Evolutionary conservation across 1,284 basidiomycete species (phyloP), one percentile per base, ranked within the genome.

Genomic region (Leccinum fallax): DNA sequence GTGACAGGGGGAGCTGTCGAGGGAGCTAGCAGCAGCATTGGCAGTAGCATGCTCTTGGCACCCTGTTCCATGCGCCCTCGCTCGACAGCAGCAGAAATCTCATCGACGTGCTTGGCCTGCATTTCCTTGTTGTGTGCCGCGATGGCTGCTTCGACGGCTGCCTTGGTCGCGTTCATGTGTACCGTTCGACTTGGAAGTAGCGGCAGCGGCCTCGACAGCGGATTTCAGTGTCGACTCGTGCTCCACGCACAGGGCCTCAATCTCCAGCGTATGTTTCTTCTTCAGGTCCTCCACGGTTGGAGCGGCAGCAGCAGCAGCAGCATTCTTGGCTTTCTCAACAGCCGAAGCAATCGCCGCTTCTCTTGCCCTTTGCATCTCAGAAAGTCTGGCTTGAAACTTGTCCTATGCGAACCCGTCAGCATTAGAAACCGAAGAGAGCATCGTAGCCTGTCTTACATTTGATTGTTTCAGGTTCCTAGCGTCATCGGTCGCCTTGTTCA

Each of bases 31-130:
- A 15, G 65, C 63, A n/a, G 72, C 55, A 15, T 68, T 13, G 67
- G 48, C 61, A 53, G 73, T 54, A 54, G 71, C 66, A 10, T 89
- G 46, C 78, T 71, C 75, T 89, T 90, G 21, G 83, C 78, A 1
- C 69, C 76, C 55, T 81, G 79, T 65, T 92, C 89, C 76, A 82
- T 79, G 57, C 90, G 79, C 3, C 90, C 90, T 4, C 83, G 77
- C 55, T 92, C 90, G 13, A 88, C 80, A 2, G 89, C 89, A 3
- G 83, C 78, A 5, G 80, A 79, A 48, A 90, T 81, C 57, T 88
- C 87, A 38, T 83, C 79, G 9, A 80, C 76, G 28, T 84, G 83
- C 57, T 77, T 79, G 8, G 78, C 77, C 67, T 81, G 76, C 4
- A 81, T 64, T 24, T 80, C 76, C 63, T 80, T 77, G 62, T 85